phyloP scores from a whole-genome alignment of 805 yeast species.

The Cyberlindnera xishuangbannaensis region DNA sequence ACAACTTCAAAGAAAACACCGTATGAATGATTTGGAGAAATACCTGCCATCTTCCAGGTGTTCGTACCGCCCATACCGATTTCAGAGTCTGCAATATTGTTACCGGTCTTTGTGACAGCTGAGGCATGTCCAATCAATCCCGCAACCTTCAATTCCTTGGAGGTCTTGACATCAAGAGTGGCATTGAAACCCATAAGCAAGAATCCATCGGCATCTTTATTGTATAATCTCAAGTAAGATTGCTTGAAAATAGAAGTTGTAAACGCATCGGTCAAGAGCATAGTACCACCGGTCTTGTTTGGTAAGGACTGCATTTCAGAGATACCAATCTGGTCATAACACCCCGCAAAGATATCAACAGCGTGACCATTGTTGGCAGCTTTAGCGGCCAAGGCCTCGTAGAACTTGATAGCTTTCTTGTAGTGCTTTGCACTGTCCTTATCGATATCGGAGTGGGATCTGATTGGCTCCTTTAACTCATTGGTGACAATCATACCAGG shows the following conservation, averaged over 20 bases:
- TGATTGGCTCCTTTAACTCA: slow-evolving; percentile 89
- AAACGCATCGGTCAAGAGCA: slow-evolving; percentile 60
- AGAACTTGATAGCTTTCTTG: slow-evolving; percentile 78
- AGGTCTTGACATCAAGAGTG: slow-evolving; percentile 77
- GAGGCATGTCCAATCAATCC: slow-evolving; percentile 94
- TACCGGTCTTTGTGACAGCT: slow-evolving; percentile 53
- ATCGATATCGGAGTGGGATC: slow-evolving; percentile 96
- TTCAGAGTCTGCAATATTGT: slow-evolving; percentile 85
- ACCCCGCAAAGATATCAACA: slow-evolving; percentile 88
- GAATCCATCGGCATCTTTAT: slow-evolving; percentile 81
- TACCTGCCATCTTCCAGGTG: slow-evolving; percentile 77
- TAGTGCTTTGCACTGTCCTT: slow-evolving; percentile 84
- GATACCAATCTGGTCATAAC: slow-evolving; percentile 77
- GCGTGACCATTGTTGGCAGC: slow-evolving; percentile 72
- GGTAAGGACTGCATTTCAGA: slow-evolving; percentile 58
- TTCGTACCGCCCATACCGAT: slow-evolving; percentile 92
- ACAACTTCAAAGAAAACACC: slow-evolving; percentile 85
- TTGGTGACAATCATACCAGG: slow-evolving; percentile 94
- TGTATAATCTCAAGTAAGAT: slow-evolving; percentile 67
- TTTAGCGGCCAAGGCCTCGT: slow-evolving; percentile 66
- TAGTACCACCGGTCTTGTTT: slow-evolving; percentile 55
- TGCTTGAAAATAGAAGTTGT: slow-evolving; percentile 64
- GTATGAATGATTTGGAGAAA: slow-evolving; percentile 84
- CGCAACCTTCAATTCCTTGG: slow-evolving; percentile 79
- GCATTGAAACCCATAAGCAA: slow-evolving; percentile 90